Evolutionary conservation across 805 yeast species (phyloP).

Genomic region (Wickerhamiella siamensis): DNA sequence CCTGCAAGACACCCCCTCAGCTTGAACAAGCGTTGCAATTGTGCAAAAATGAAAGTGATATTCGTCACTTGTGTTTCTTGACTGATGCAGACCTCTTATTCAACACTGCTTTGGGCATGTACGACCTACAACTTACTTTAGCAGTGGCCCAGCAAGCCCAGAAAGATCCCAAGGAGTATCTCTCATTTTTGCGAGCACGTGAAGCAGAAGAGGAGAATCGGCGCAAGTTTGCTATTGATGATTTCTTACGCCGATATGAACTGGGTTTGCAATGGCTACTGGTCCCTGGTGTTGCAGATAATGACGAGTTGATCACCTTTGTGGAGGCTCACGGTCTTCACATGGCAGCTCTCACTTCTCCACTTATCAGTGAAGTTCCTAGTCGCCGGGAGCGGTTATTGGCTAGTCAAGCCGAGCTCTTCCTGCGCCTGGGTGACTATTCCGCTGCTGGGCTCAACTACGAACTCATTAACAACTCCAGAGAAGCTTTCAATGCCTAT

Average conservation of each 20-base stretch:
- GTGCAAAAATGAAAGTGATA: slow-evolving; percentile 47
- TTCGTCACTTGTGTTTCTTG: slow-evolving; percentile 77
- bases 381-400: slow-evolving; percentile 39
- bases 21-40: slow-evolving; percentile 56
- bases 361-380: slow-evolving; percentile 37
- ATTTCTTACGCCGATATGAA: slow-evolving; percentile 48
- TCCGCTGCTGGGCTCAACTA: slow-evolving; percentile 66
- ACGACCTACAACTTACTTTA: slow-evolving; percentile 68
- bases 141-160: slow-evolving; percentile 90
- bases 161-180: slow-evolving; percentile 92
- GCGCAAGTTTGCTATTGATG: slow-evolving; percentile 64
- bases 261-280: slow-evolving; percentile 55
- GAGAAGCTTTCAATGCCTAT: slow-evolving; percentile 57
- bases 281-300: slow-evolving; percentile 24
- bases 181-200: slow-evolving; percentile 76
- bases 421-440: slow-evolving; percentile 42
- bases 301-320: slow-evolving; percentile 47
- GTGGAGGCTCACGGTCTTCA: slow-evolving; percentile 57
- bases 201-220: slow-evolving; percentile 54
- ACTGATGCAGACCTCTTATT: slow-evolving; percentile 80
- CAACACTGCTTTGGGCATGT: slow-evolving; percentile 63
- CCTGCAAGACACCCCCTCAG: slow-evolving; percentile 82
- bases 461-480: slow-evolving; percentile 47
- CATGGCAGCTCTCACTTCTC: slow-evolving; percentile 48
- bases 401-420: slow-evolving; percentile 44